phyloP scores from a whole-genome alignment of 352 stramenopile species.

The Globisporangium solare region DNA sequence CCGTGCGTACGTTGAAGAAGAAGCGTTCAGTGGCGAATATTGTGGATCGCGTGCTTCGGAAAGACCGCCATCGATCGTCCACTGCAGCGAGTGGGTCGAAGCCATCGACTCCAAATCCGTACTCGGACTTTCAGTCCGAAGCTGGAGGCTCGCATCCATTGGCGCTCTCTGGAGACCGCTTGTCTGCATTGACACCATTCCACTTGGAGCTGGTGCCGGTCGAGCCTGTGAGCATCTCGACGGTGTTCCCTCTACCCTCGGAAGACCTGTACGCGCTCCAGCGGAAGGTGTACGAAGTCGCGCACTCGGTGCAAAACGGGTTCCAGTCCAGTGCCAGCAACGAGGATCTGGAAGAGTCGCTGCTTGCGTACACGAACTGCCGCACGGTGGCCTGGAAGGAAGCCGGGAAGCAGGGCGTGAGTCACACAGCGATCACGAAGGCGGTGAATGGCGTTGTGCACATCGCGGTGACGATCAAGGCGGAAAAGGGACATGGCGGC shows the following conservation, averaged over 20 bases:
- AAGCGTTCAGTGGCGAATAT: slow-evolving; percentile 15
- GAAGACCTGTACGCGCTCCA: slow-evolving; percentile 46
- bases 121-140: slow-evolving; percentile 18
- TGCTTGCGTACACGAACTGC: slow-evolving; percentile 44
- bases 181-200: slow-evolving; percentile 12
- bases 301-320: slow-evolving; percentile 39
- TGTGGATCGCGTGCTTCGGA: slow-evolving; percentile 15
- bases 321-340: slow-evolving; percentile 35
- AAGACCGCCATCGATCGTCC: slow-evolving; percentile 15
- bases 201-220: slow-evolving; percentile 32
- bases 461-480: slow-evolving; percentile 42
- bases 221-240: slow-evolving; percentile 43
- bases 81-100: slow-evolving; percentile 1
- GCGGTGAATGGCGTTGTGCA: slow-evolving; percentile 45
- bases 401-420: slow-evolving; percentile 26
- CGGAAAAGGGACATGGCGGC: slow-evolving; percentile 29
- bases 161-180: slow-evolving; percentile 8
- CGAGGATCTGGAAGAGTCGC: slow-evolving; percentile 33
- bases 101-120: slow-evolving; percentile 11
- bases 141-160: slow-evolving; percentile 10
- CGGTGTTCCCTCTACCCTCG: slow-evolving; percentile 43
- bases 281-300: slow-evolving; percentile 48
- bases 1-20: slow-evolving; percentile 9
- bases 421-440: slow-evolving; percentile 38
- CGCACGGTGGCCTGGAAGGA: slow-evolving; percentile 39